Percentiles rank a stretch among this genome's conserved stretches.
These are phyloP conservation scores for Auricularia sp. DNA, from an alignment of 768 basidiomycete genomes.

Conservation along the genomic window DNA sequence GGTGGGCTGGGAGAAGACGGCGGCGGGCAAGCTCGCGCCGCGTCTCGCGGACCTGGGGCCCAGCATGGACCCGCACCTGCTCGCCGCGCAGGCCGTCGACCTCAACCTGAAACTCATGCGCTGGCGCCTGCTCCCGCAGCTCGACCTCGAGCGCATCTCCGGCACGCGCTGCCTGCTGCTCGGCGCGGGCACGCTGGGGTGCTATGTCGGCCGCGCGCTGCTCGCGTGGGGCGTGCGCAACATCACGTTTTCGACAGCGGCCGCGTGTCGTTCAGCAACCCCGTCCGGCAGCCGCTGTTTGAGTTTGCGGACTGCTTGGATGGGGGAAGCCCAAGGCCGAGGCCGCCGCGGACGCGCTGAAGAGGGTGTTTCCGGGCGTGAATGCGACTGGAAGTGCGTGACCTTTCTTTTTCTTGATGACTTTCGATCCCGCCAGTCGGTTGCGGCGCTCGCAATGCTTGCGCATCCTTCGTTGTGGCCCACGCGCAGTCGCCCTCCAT, in stretches of 20 bases:
- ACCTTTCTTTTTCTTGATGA: too few species aligned
- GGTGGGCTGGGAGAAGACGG: constrained; percentile 95
- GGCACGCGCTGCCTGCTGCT: constrained; percentile 72
- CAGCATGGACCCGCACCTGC: constrained; percentile 89
- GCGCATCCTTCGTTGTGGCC: too few species aligned
- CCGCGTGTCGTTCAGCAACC: constrained; percentile 92
- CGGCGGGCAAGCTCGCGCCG: constrained; percentile 76
- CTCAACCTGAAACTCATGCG: constrained; percentile 96
- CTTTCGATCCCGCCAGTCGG: too few species aligned
- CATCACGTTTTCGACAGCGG: constrained; percentile 89
- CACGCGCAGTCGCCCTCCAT: too few species aligned
- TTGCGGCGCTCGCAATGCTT: too few species aligned
- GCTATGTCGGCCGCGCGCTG: constrained; percentile 85
- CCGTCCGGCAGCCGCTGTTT: constrained; percentile 93
- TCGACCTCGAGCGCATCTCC: constrained; percentile 83
- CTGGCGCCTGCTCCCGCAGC: constrained; percentile 85
- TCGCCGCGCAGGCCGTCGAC: constrained; percentile 96
- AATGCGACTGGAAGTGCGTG: constrained; percentile 36
- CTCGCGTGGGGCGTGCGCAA: constrained; percentile 97
- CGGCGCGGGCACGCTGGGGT: constrained; percentile 93
- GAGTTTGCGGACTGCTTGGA: constrained; percentile 88
- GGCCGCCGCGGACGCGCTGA: constrained; percentile 75
- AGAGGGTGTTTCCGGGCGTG: constrained; percentile 86
- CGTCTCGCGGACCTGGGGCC: constrained; percentile 84
- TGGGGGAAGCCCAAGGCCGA: constrained; percentile 93